Base-by-base conservation (phyloP, 1,139 yeast genomes). In the Dujonia santamariae region DNA sequence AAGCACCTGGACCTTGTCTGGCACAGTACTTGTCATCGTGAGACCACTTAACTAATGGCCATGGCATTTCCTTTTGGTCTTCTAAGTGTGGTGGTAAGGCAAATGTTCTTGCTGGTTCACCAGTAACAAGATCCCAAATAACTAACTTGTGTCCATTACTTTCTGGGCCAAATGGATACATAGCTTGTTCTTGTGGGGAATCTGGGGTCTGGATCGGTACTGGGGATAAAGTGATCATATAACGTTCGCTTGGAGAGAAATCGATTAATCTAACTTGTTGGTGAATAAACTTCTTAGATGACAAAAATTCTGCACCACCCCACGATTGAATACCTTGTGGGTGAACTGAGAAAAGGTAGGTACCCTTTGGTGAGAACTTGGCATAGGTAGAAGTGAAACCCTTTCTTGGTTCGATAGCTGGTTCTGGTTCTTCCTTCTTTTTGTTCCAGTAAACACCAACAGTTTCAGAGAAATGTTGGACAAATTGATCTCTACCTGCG, bases 41-140 rank as follows among this genome's bases (percentile, higher is more conserved):
- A 30, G 97, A 87, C 97, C 98, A 94, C 64, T 88, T 90, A 58
- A 94, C 84, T 56, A 92, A 78, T 33, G 99, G 99, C 99, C 99
- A 92, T 46, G 85, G 81, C 80, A 87, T 79, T 55, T 81, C 83
- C 56, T 76, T 74, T 51, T 75, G 78, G 35, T 76, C 75, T 53
- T 78, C 85, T 51, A 81, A 69, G 53, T 78, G 75, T 46, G 94
- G 90, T 40, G 95, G 87, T 52, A 87, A 72, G 27, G 96, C 94
- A 75, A 94, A 92, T 15, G 97, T 85, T 61, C 96, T 80, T 43
- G 81, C 78, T 33, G 94, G 87, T 45, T 85, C 73, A 44, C 94
- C 92, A 26, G 96, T 81, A 41, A 75, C 70, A 51, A 90, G 72
- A 51, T 90, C 94, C 98, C 98, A 94, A 44, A 94, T 79, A 38